A percentile compares a stretch with the other conserved stretches of the same genome.
Conservation (phyloP, 768 basidiomycete genomes). For the Termitomyces sp. region DNA sequence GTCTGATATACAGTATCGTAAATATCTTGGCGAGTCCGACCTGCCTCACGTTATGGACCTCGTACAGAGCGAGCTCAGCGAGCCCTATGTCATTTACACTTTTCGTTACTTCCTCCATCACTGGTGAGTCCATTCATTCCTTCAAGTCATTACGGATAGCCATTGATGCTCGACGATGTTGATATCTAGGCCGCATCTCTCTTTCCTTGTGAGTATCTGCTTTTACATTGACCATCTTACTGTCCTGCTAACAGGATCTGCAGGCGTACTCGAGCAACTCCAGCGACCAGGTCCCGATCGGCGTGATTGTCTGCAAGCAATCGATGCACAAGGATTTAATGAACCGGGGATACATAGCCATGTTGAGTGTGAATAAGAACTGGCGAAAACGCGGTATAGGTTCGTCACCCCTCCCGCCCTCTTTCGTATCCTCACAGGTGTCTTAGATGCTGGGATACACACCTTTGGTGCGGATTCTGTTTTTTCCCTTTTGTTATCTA, state of each 20-base stretch:
- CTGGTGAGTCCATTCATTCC: conserved; percentile 62
- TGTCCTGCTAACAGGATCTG: not conserved
- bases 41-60: conserved; percentile 80
- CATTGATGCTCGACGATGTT: conserved; percentile 12
- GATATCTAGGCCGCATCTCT: conserved; percentile 76
- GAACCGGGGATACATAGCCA: conserved; percentile 95
- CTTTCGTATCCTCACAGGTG: conserved; percentile 34
- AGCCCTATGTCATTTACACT: conserved; percentile 95
- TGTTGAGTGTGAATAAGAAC: conserved; percentile 83
- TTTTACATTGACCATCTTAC: too few species aligned
- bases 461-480: conserved; percentile 42
- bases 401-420: conserved; percentile 38
- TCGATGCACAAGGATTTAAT: conserved; percentile 71
- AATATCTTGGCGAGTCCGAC: conserved; percentile 72
- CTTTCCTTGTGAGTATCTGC: conserved; percentile 55
- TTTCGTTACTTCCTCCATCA: conserved; percentile 96
- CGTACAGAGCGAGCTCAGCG: conserved; percentile 87
- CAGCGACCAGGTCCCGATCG: conserved; percentile 54
- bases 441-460: conserved; percentile 42
- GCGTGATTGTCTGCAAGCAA: conserved; percentile 96
- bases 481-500: conserved; percentile 37
- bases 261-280: conserved; percentile 56
- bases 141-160: conserved; percentile 18
- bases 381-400: conserved; percentile 93
- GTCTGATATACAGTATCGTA: conserved; percentile 56